Evolutionary conservation across 192 early-diverging fungal genomes (phyloP).

Genomic region (Coemansia reversa): DNA sequence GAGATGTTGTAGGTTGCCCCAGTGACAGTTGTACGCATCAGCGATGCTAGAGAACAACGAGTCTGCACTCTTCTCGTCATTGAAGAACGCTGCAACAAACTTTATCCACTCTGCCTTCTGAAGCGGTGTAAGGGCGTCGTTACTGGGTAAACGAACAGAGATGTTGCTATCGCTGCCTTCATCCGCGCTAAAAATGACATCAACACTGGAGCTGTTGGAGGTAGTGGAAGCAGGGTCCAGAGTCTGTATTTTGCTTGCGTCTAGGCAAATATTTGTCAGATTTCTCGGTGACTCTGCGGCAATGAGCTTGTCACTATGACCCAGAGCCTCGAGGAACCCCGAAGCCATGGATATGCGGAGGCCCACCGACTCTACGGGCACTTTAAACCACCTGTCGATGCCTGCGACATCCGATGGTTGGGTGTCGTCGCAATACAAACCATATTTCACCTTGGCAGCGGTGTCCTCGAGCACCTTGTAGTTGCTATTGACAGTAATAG

Average conservation of each 20-base stretch:
- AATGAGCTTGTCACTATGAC: conserved; percentile 16
- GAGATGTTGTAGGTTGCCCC: conserved; percentile 37
- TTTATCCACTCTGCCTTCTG: conserved; percentile 55
- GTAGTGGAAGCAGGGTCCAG: conserved; percentile 10
- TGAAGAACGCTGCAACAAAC: conserved; percentile 45
- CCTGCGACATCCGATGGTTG: conserved; percentile 29
- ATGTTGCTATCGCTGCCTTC: conserved; percentile 29
- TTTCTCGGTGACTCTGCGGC: conserved; percentile 22
- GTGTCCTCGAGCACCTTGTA: conserved; percentile 54
- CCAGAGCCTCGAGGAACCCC: conserved; percentile 48
- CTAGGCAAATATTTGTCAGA: conserved; percentile 45
- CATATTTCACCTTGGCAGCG: conserved; percentile 28
- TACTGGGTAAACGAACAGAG: conserved; percentile 34
- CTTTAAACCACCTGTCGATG: conserved; percentile 50
- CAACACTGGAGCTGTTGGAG: conserved; percentile 2
- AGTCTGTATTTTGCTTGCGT: conserved; percentile 24
- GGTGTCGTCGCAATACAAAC: conserved; percentile 48
- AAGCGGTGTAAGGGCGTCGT: conserved; percentile 32
- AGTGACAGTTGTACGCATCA: conserved; percentile 48
- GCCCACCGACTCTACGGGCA: conserved; percentile 40
- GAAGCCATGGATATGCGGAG: conserved; percentile 34
- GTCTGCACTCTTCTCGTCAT: conserved; percentile 32
- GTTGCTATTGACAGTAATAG: conserved; percentile 39
- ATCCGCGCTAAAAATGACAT: conserved; percentile 34
- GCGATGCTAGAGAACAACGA: conserved; percentile 33